Percentiles rank a stretch among this genome's conserved stretches.
phyloP scores from a whole-genome alignment of 768 basidiomycete genomes.

The Hypsizygus marmoreus region DNA sequence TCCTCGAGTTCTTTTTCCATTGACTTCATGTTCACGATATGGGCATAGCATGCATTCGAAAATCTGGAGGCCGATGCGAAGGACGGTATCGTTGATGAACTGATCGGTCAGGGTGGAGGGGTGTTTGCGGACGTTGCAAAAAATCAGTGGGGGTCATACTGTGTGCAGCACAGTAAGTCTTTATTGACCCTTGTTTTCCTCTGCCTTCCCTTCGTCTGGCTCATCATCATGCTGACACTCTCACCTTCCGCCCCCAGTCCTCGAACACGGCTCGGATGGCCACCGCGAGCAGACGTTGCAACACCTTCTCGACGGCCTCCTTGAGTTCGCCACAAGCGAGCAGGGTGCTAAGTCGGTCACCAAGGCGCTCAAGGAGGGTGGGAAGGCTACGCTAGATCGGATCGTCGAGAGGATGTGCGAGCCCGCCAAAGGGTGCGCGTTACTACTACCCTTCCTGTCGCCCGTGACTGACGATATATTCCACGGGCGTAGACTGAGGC shows the following conservation, averaged over 20 bases:
- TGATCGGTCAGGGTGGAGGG: slow-evolving; percentile 69
- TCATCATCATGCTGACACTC: not conserved
- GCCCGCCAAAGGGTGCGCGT: slow-evolving; percentile 71
- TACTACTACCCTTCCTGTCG: not conserved
- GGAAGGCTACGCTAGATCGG: slow-evolving; percentile 70
- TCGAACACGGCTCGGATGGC: slow-evolving; percentile 81
- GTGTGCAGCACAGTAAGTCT: slow-evolving; percentile 78
- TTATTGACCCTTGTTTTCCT: slow-evolving; percentile 26
- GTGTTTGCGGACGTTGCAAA: slow-evolving; percentile 79
- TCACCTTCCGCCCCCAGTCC: slow-evolving; percentile 44
- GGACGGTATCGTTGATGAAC: slow-evolving; percentile 81
- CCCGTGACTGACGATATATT: slow-evolving; percentile 5
- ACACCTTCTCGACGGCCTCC: slow-evolving; percentile 72
- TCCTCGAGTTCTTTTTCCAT: not conserved
- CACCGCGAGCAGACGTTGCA: slow-evolving; percentile 78
- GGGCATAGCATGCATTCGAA: slow-evolving; percentile 74
- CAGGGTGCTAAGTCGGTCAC: slow-evolving; percentile 88
- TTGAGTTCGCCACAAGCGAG: slow-evolving; percentile 79
- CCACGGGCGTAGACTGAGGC: slow-evolving; percentile 51
- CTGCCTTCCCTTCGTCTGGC: not conserved
- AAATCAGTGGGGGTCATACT: slow-evolving; percentile 90
- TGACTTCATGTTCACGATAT: slow-evolving; percentile 2
- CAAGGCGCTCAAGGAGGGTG: slow-evolving; percentile 85
- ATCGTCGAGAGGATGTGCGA: slow-evolving; percentile 85
- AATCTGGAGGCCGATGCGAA: slow-evolving; percentile 83